Conservation (phyloP, 148 eudicot genomes). For the Gaultheria prostrata region DNA sequence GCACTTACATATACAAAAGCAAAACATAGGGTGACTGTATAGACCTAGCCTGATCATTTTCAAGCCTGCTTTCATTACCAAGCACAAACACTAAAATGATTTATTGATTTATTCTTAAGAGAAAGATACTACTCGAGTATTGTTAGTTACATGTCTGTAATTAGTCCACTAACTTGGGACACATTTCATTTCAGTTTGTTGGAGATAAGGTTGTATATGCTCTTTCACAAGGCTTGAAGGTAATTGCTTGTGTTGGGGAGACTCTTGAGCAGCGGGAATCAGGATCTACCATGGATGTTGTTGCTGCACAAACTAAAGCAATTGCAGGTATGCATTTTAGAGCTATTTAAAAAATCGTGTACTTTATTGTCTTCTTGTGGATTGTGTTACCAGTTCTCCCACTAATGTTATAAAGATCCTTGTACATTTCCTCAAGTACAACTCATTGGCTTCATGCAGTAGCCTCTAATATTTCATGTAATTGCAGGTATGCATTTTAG, state of each 20-base stretch:
- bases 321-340: slow-evolving; percentile 55
- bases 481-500: slow-evolving; percentile 55
- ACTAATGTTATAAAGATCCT: neutral
- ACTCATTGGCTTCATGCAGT: neutral
- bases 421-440: neutral
- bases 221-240: slow-evolving; percentile 76
- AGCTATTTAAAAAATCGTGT: neutral
- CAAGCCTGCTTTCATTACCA: too few species aligned
- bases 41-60: too few species aligned
- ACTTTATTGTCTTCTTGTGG: neutral
- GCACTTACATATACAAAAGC: too few species aligned
- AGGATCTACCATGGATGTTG: slow-evolving; percentile 73
- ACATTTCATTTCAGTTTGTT: slow-evolving; percentile 48
- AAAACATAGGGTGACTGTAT: too few species aligned
- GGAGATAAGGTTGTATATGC: slow-evolving; percentile 89
- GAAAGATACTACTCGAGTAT: too few species aligned
- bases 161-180: too few species aligned
- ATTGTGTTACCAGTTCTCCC: neutral
- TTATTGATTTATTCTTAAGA: too few species aligned
- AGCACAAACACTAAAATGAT: too few species aligned
- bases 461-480: neutral
- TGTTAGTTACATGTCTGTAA: too few species aligned
- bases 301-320: slow-evolving; percentile 84
- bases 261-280: slow-evolving; percentile 86
- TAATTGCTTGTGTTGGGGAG: slow-evolving; percentile 86